A percentile compares a stretch with the other conserved stretches of the same genome.
These are phyloP conservation scores for Helianthus tuberosus DNA, from an alignment of 129 eudicot species.

Conservation along the genomic window DNA sequence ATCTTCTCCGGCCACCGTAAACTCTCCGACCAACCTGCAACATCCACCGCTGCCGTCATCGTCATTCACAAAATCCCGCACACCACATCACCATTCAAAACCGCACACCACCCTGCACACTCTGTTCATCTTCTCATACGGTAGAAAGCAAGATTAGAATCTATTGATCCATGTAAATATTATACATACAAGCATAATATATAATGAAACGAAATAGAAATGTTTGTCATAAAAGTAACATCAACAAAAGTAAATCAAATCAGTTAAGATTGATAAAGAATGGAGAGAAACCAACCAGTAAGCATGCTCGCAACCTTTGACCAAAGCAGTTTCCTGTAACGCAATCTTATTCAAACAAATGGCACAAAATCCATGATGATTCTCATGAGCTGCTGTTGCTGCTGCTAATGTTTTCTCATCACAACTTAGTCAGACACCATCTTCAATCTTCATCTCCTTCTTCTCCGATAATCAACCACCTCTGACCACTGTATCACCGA, in stretches of 20 bases:
- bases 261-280: not conserved
- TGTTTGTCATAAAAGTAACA: not conserved
- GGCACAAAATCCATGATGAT: conserved; percentile 78
- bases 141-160: not conserved
- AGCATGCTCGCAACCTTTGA: conserved; percentile 99
- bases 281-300: conserved; percentile 72
- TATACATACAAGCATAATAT: not conserved
- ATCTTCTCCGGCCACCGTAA: no score
- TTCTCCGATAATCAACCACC: no score
- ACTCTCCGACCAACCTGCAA: no score
- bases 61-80: no score
- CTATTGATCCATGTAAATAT: not conserved
- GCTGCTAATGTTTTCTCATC: conserved; percentile 3
- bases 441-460: no score
- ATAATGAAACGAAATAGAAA: not conserved
- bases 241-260: conserved; percentile 1
- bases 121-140: no score
- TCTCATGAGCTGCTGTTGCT: conserved; percentile 27
- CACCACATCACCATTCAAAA: no score
- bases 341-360: conserved; percentile 84
- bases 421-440: no score
- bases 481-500: no score
- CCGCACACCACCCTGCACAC: no score
- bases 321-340: conserved; percentile 88
- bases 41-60: no score